Evolutionary conservation across 352 stramenopile genomes (phyloP).

Genomic region (Globisporangium yorkense): DNA sequence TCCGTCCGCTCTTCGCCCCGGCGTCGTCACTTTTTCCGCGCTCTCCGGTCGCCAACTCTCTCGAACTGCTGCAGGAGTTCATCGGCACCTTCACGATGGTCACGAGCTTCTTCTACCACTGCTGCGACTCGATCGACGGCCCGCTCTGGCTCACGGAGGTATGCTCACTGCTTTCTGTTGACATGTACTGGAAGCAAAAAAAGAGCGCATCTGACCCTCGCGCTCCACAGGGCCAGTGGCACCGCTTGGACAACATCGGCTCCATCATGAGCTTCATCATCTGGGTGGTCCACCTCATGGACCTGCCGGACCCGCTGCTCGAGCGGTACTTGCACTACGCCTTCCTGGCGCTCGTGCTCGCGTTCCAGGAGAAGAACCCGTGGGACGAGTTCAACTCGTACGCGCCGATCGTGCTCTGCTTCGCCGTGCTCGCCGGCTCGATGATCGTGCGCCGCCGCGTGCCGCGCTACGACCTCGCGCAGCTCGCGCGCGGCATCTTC

Average conservation of each 20-base stretch:
- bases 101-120: constrained; percentile 78
- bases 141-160: constrained; percentile 75
- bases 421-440: constrained; percentile 34
- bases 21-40: too few relatives aligned
- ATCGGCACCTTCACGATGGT: constrained; percentile 75
- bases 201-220: too few relatives aligned
- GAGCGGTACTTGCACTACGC: constrained; percentile 65
- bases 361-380: constrained; percentile 75
- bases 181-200: too few relatives aligned
- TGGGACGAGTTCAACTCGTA: constrained; percentile 62
- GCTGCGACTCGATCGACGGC: constrained; percentile 67
- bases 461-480: constrained; percentile 45
- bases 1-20: not conserved
- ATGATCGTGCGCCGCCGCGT: constrained; percentile 34
- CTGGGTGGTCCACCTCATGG: constrained; percentile 76
- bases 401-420: constrained; percentile 37
- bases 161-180: not conserved
- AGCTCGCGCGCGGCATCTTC: constrained; percentile 41
- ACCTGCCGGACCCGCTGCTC: constrained; percentile 30
- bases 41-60: not conserved
- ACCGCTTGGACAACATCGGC: constrained; percentile 77
- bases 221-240: constrained; percentile 54
- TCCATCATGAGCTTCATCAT: constrained; percentile 80
- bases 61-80: constrained; percentile 35
- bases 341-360: constrained; percentile 53